Evolutionary conservation across 1,284 basidiomycete species (phyloP), one percentile per base, ranked within the genome.

Genomic region (Thelephora terrestris): DNA sequence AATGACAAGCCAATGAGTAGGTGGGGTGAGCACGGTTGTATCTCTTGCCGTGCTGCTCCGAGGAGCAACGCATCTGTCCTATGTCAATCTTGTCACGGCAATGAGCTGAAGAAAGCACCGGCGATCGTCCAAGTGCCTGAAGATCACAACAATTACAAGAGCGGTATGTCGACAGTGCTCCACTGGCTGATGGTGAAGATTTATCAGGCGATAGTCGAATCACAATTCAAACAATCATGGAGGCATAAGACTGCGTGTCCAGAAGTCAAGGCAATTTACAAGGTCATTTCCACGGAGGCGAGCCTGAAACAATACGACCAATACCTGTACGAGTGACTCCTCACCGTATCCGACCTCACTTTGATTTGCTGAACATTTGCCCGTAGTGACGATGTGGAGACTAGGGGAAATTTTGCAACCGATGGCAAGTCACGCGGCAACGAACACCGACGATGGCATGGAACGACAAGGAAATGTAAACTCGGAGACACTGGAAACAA

Each of bases 161-260:
- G 71, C 50, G 79, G 79, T 81, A 57, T 34, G 74, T 61, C 1
- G 16, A 14, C 34, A 35, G 25, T 5, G 25, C n/a, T 25, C 1
- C 9, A 21, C 46, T 45, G 5, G 43, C 37, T 14, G 12, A 17
- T 27, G 17, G 7, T 21, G 16, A 18, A 10, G 20, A 9, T 23
- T n/a, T 18, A 36, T 5, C 32, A 32, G 24, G 25, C 18, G 45
- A 3, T 50, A 82, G 81, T 81, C 25, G 64, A 69, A 25, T 76
- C 77, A 52, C 81, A 83, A 53, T 83, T 83, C 65, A 77, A 75
- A 54, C 52, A 71, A 43, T 79, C 80, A 14, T 83, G 80, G 80
- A 71, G 77, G 53, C 80, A 83, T 56, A 61, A 55, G 14, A 23
- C 29, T 25, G 71, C 70, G 10, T 42, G 61, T 21, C 79, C 81